These are phyloP conservation scores for Phytomonas francai DNA, from an alignment of 208 protist species.

Conservation along the genomic window DNA sequence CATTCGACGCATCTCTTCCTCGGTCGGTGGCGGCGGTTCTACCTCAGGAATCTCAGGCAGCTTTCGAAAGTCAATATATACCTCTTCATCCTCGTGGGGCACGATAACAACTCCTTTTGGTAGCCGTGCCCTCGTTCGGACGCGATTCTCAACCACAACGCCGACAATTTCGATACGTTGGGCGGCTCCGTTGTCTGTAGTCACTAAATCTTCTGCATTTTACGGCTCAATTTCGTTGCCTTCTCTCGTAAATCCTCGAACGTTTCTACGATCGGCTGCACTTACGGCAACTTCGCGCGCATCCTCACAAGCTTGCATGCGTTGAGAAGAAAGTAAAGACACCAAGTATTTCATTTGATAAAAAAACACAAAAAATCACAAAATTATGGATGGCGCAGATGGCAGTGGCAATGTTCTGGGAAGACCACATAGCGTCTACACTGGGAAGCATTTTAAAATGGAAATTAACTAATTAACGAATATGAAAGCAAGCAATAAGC, in stretches of 20 bases:
- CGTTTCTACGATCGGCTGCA: neutral
- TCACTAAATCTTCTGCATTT: neutral
- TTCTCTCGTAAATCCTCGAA: neutral
- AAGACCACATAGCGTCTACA: too few relatives aligned
- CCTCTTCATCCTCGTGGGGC: constrained; percentile 20
- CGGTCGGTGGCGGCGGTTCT: constrained; percentile 25
- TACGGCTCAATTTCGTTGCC: neutral
- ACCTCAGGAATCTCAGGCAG: constrained; percentile 28
- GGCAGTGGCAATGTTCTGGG: neutral
- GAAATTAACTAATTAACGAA: neutral
- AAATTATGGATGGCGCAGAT: neutral
- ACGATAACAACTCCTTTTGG: constrained; percentile 20
- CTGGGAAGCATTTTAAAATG: neutral
- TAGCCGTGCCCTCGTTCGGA: constrained; percentile 23
- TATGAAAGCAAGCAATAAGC: neutral
- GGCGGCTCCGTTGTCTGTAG: neutral
- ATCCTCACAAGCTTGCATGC: neutral
- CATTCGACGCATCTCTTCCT: constrained; percentile 22
- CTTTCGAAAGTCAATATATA: constrained; percentile 20
- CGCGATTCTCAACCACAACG: constrained; percentile 33
- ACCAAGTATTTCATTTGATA: neutral
- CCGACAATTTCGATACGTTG: constrained; percentile 7
- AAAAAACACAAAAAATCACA: neutral
- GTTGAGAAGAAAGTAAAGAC: neutral
- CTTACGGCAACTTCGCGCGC: neutral